These are phyloP conservation scores for Lanzia echinophila DNA, from an alignment of 2,329 filamentous ascomycete species.

Conservation along the genomic window DNA sequence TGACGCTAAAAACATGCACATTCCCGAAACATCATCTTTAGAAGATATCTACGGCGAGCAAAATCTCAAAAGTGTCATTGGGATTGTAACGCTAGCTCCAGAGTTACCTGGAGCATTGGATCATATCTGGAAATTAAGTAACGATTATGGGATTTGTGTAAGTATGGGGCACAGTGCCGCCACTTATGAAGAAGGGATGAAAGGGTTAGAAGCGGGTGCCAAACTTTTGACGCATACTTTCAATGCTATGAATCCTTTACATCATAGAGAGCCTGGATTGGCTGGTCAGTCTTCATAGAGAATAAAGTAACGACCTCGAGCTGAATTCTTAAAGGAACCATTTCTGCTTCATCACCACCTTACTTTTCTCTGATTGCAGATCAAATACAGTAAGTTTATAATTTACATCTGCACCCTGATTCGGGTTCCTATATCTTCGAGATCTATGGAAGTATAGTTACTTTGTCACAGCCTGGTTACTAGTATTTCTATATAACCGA, in stretches of 20 bases:
- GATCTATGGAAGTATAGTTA: background rate
- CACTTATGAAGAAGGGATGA: conserved; percentile 38
- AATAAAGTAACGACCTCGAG: background rate
- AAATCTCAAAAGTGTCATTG: conserved; percentile 36
- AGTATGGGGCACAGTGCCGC: conserved; percentile 41
- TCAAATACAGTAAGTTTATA: conserved; percentile 36
- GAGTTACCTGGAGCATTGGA: conserved; percentile 38
- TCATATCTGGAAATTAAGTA: conserved; percentile 37
- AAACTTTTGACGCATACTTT: conserved; percentile 47
- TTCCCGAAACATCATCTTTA: conserved; percentile 17
- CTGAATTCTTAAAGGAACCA: conserved; percentile 17
- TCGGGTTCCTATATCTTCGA: background rate
- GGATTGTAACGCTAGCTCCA: conserved; percentile 46
- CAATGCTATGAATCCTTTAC: conserved; percentile 46
- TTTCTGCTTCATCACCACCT: conserved; percentile 30
- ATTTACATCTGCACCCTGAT: background rate
- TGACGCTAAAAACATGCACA: conserved; percentile 24
- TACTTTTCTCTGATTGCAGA: conserved; percentile 49
- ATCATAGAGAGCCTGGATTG: conserved; percentile 45
- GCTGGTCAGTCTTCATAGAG: conserved; percentile 30
- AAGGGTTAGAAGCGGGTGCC: conserved; percentile 41
- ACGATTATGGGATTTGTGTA: conserved; percentile 23
- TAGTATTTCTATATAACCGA: no score
- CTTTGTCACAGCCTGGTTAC: background rate
- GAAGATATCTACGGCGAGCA: conserved; percentile 39